These are phyloP conservation scores for Trichoderma polysporum DNA, from an alignment of 2,329 filamentous ascomycete genomes.

Conservation along the genomic window DNA sequence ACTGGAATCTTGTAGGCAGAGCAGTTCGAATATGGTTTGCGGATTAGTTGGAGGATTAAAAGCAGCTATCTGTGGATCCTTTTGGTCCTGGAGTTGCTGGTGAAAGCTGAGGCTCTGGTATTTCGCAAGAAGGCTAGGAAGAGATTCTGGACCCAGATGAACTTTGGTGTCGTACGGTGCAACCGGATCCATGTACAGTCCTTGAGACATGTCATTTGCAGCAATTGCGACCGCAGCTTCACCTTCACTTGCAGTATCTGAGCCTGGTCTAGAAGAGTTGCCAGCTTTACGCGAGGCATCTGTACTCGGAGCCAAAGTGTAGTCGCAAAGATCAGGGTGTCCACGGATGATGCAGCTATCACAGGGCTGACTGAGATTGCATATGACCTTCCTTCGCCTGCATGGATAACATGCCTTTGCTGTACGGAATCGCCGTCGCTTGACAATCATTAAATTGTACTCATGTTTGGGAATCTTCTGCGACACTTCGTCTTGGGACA, in stretches of 20 bases:
- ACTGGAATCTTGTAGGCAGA: not conserved
- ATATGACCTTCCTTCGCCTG: conserved; percentile 7
- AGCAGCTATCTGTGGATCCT: not conserved
- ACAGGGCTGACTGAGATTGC: not conserved
- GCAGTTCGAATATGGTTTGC: conserved; percentile 1
- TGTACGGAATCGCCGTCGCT: not conserved
- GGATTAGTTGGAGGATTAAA: not conserved
- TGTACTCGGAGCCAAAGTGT: not conserved
- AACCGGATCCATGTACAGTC: not conserved
- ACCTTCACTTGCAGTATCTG: not conserved
- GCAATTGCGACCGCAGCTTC: not conserved
- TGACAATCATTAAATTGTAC: not conserved
- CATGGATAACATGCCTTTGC: conserved; percentile 7
- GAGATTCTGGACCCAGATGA: conserved; percentile 1
- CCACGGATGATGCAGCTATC: conserved; percentile 3
- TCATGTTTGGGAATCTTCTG: not conserved
- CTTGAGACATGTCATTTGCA: not conserved
- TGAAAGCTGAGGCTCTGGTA: not conserved
- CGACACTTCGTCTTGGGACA: not conserved
- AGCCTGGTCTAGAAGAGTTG: not conserved
- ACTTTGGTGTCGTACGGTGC: not conserved
- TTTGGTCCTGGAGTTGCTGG: not conserved
- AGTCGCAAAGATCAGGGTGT: conserved; percentile 1
- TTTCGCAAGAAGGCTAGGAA: not conserved
- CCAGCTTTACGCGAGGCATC: not conserved